Conservation (phyloP, 2,329 filamentous ascomycete genomes). For the Penicillium sp. region DNA sequence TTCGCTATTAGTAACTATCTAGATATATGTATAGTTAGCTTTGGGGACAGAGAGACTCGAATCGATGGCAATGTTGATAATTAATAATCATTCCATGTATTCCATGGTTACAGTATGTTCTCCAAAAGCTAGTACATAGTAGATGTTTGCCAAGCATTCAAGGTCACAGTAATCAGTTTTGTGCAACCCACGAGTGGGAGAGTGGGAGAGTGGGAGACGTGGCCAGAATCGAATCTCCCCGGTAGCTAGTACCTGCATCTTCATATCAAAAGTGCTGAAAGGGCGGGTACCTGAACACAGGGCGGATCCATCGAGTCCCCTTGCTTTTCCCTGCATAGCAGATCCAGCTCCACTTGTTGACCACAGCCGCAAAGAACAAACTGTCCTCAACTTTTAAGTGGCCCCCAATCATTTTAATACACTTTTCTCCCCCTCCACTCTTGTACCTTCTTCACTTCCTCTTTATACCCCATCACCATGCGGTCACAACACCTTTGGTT, state of each 20-base stretch:
- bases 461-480: conserved; percentile 27
- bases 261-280: background rate
- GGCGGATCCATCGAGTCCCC: background rate
- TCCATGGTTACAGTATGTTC: too few species aligned
- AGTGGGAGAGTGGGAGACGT: background rate
- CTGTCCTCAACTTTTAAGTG: conserved; percentile 34
- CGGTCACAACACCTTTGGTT: conserved; percentile 36
- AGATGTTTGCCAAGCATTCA: background rate
- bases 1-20: background rate
- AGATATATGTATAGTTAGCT: background rate
- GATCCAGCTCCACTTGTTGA: conserved; percentile 20
- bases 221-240: background rate
- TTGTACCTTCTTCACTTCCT: conserved; percentile 4
- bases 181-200: background rate
- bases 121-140: background rate
- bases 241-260: background rate
- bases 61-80: background rate
- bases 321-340: conserved; percentile 20
- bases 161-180: background rate
- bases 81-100: background rate
- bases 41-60: background rate
- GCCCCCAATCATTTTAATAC: conserved; percentile 3
- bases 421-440: conserved; percentile 5
- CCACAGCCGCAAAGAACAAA: conserved; percentile 39
- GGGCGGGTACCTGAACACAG: background rate